phyloP scores from a whole-genome alignment of 352 stramenopile species.

The Pythium catenulatum region DNA sequence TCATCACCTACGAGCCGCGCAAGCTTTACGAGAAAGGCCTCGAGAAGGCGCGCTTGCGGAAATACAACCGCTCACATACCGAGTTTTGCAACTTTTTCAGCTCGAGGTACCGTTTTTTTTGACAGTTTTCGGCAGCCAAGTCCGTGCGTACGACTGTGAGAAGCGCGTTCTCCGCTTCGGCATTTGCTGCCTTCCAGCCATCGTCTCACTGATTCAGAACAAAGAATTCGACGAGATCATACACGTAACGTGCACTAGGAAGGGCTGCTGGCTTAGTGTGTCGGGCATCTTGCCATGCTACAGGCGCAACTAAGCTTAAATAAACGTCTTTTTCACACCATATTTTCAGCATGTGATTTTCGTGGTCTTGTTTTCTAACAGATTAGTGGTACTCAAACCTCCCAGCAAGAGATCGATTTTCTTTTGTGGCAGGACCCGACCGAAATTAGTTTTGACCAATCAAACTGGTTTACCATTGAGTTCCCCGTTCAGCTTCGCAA shows the following conservation, averaged over 20 bases:
- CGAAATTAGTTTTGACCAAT: neutral
- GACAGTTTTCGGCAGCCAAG: neutral
- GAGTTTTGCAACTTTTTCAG: slow-evolving; percentile 19
- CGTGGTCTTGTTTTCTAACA: too few relatives aligned
- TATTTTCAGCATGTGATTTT: too few relatives aligned
- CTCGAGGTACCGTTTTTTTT: neutral
- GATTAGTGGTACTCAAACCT: too few relatives aligned
- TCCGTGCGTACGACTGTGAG: neutral
- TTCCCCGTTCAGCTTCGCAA: neutral
- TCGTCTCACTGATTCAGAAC: neutral
- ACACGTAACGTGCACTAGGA: too few relatives aligned
- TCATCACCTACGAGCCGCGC: neutral
- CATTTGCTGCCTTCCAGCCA: neutral
- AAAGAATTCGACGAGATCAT: too few relatives aligned
- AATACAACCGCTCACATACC: neutral
- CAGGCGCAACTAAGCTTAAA: too few relatives aligned
- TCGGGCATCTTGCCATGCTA: too few relatives aligned
- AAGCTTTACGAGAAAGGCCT: neutral
- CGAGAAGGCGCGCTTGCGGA: neutral
- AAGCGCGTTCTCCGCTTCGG: neutral
- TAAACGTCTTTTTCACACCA: too few relatives aligned
- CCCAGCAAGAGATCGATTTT: slow-evolving; percentile 1
- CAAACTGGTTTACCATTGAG: neutral
- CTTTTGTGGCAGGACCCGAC: neutral
- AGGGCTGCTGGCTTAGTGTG: too few relatives aligned